Evolutionary conservation across 129 eudicot genomes (phyloP), one percentile per base, ranked within the genome.

Genomic region (Solidago caesia): DNA sequence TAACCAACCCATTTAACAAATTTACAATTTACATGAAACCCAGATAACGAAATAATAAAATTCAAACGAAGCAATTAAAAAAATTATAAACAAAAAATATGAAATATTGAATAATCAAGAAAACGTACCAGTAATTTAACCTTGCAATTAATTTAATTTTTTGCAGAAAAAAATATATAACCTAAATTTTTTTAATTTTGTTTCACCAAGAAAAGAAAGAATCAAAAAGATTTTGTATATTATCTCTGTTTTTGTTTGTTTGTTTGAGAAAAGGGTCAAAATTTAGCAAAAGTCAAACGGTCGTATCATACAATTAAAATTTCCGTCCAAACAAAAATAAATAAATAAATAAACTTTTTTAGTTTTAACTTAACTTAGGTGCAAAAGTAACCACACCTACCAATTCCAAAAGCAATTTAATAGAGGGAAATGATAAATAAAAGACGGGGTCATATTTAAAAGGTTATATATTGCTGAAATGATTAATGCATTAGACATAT

Each of bases 61-160:
- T 67, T 76, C 26, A 56, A 56, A 56, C 45, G 1, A 8, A 67
- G 42, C 25, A 56, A 55, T 67, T 43, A 12, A 52, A 53, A 33
- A 75, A 4, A 75, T 75, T 42, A 63, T 16, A 15, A 47, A 9
- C 5, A 29, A 44, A 76, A 67, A 43, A 21, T 58, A 67, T 48
- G 68, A 60, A 21, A 21, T 21, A 21, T 0, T 21, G 21, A 67
- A 66, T 21, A 33, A 14, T 46, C 56, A 39, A 45, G 27, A 76
- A 58, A 77, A 68, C 69, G 81, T 77, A 77, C 81, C 75, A 45
- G 52, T 59, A 26, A 76, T 45, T 67, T 44, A 5, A 76, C 41
- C 58, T 67, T 25, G 46, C 60, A 45, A 56, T 44, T 44, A 68
- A 56, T 44, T 59, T 56, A 67, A 25, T 33, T 27, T 15, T 77